These are phyloP conservation scores for Ascochyta rabiei DNA, from an alignment of 2,329 filamentous ascomycete genomes.

Conservation along the genomic window DNA sequence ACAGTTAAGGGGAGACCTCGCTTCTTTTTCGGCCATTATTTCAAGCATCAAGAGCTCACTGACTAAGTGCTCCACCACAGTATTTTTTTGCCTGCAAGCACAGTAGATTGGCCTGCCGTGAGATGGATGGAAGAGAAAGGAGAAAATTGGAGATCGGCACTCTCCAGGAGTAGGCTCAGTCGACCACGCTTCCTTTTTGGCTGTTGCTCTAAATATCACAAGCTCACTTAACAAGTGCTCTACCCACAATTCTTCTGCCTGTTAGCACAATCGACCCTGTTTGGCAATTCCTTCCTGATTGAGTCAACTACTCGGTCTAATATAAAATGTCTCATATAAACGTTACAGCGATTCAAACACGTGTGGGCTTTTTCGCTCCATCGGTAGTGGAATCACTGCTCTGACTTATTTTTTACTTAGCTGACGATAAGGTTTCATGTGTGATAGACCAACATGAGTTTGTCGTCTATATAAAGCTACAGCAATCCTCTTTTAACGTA, in stretches of 20 bases:
- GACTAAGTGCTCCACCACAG: too few relatives aligned
- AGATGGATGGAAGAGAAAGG: not conserved
- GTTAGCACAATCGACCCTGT: not conserved
- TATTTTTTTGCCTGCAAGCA: too few relatives aligned
- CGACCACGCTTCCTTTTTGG: not conserved
- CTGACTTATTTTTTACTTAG: conserved; percentile 1
- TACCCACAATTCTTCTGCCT: conserved; percentile 4
- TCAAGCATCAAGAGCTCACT: too few relatives aligned
- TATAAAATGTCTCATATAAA: conserved; percentile 3
- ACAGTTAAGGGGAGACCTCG: conserved; percentile 8
- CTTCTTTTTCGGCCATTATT: not conserved
- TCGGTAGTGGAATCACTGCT: conserved; percentile 1
- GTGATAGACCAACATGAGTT: conserved; percentile 3
- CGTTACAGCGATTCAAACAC: conserved; percentile 1
- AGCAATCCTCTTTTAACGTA: not conserved
- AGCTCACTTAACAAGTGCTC: conserved; percentile 8
- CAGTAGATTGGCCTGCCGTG: not conserved
- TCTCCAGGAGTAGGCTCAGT: not conserved
- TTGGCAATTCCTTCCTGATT: conserved; percentile 2
- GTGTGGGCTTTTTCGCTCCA: not conserved
- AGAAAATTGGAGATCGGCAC: not conserved
- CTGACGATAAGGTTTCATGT: conserved; percentile 4
- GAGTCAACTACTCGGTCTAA: conserved; percentile 6
- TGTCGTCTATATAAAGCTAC: conserved; percentile 5
- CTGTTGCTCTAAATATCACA: conserved; percentile 1